These are phyloP conservation scores for Irpex lacteus DNA, from an alignment of 1,284 basidiomycete genomes.

Conservation along the genomic window DNA sequence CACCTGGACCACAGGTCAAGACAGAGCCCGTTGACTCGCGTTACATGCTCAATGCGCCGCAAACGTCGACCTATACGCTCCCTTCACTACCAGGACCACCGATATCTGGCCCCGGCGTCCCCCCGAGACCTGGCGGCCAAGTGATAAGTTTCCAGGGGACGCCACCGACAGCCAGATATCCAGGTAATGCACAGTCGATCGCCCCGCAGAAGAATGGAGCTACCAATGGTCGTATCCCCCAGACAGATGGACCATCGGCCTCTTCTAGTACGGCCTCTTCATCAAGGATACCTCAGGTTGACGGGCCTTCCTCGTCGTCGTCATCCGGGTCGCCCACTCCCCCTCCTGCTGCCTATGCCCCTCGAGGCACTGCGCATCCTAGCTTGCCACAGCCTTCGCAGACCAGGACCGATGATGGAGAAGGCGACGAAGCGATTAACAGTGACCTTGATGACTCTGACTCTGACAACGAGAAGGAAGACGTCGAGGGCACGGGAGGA, in stretches of 20 bases:
- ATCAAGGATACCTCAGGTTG: slow-evolving; percentile 62
- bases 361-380: slow-evolving; percentile 48
- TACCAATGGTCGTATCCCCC: slow-evolving; percentile 51
- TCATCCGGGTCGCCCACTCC: slow-evolving; percentile 63
- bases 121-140: slow-evolving; percentile 45
- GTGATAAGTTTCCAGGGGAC: slow-evolving; percentile 22
- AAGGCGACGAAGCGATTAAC: slow-evolving; percentile 85
- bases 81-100: slow-evolving; percentile 66
- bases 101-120: slow-evolving; percentile 38
- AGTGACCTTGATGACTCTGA: slow-evolving; percentile 96
- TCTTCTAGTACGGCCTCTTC: slow-evolving; percentile 43
- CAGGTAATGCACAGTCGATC: slow-evolving; percentile 12
- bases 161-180: slow-evolving; percentile 26
- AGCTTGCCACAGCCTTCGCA: slow-evolving; percentile 13
- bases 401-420: slow-evolving; percentile 33
- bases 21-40: slow-evolving; percentile 64
- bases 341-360: slow-evolving; percentile 55
- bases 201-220: slow-evolving; percentile 1
- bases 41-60: slow-evolving; percentile 50
- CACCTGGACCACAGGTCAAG: slow-evolving; percentile 54
- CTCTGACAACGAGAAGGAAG: slow-evolving; percentile 74
- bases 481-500: slow-evolving; percentile 66
- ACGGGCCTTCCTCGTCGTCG: slow-evolving; percentile 35
- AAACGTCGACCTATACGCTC: slow-evolving; percentile 45
- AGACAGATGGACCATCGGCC: slow-evolving; percentile 38